Evolutionary conservation across 352 stramenopile genomes (phyloP), one percentile per base, ranked within the genome.

Genomic region (Pythium rishiriense): DNA sequence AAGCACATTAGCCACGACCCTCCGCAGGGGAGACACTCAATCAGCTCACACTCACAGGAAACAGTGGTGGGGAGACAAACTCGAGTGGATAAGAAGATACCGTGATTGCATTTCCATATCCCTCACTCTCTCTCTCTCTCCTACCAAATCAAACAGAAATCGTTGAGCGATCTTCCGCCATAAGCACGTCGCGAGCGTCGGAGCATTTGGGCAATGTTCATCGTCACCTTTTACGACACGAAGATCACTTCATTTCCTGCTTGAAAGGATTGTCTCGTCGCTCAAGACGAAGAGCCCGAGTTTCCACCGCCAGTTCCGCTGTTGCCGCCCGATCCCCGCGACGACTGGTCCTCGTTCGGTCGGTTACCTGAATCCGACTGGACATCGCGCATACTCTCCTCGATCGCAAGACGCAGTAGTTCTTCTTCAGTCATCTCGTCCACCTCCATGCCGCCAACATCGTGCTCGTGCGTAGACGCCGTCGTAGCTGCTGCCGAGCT

Each of bases 351-450:
- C 48, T 69, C 71, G 62, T 68, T 81, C 55, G 75, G 69, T 64
- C 70, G 57, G 60, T 84, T 86, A 88, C 79, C 78, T 88, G 66
- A 66, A 56, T 83, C 72, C 17, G 73, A 55, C 59, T 87, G 81
- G 21, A 75, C 82, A 56, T 95, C 85, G 50, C 85, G 85, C 87
- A 96, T 96, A 62, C 82, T 93, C 58, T 94, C 87, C 69, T 94
- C 87, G 54, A 96, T 96, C 21, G 87, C 87, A 15, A 94, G 69
- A 49, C 85, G 85, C 55, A 96, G 66, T 25, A 96, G 76, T 60
- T 96, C 87, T 24, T 96, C 87, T 42, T 96, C 87, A 12, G 87
- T 83, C 84, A 95, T 92, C 29, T 95, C 86, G 62, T 95, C 86
- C 61, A 90, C 79, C 56, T 95, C 85, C 74, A 92, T 90, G 52